phyloP scores from a whole-genome alignment of 1,284 basidiomycete species.

The Macrocybe sp. region DNA sequence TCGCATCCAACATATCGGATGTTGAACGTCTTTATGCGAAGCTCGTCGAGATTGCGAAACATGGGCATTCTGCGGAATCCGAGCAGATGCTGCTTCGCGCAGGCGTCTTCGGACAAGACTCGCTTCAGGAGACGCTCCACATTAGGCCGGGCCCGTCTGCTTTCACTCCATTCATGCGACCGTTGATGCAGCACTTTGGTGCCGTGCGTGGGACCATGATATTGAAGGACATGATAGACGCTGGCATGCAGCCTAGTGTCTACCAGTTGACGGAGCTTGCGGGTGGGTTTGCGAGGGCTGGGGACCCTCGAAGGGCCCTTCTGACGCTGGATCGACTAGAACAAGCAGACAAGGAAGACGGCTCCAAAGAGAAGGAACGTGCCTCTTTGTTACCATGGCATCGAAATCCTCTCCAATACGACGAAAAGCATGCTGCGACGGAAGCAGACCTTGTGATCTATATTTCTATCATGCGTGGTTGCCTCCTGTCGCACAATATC shows the following conservation, averaged over 20 bases:
- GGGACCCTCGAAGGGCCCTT: slow-evolving; percentile 24
- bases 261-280: slow-evolving; percentile 37
- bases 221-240: slow-evolving; percentile 31
- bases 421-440: too few relatives aligned
- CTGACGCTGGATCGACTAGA: slow-evolving; percentile 30
- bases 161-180: slow-evolving; percentile 34
- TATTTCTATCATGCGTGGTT: slow-evolving; percentile 25
- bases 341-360: background rate
- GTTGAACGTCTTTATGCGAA: slow-evolving; percentile 24
- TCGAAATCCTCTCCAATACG: too few relatives aligned
- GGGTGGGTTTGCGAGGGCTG: slow-evolving; percentile 26
- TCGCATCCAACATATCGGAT: slow-evolving; percentile 8
- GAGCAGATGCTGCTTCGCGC: too few relatives aligned
- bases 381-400: too few relatives aligned
- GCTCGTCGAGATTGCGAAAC: slow-evolving; percentile 18
- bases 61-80: too few relatives aligned
- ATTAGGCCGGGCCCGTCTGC: slow-evolving; percentile 16
- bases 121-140: background rate
- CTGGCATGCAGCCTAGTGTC: slow-evolving; percentile 28
- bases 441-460: slow-evolving; percentile 27
- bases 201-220: slow-evolving; percentile 23
- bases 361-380: too few relatives aligned
- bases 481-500: slow-evolving; percentile 17
- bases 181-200: slow-evolving; percentile 21
- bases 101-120: background rate